Evolutionary conservation across 805 yeast species (phyloP).

Genomic region (Teunomyces aglyptinius): DNA sequence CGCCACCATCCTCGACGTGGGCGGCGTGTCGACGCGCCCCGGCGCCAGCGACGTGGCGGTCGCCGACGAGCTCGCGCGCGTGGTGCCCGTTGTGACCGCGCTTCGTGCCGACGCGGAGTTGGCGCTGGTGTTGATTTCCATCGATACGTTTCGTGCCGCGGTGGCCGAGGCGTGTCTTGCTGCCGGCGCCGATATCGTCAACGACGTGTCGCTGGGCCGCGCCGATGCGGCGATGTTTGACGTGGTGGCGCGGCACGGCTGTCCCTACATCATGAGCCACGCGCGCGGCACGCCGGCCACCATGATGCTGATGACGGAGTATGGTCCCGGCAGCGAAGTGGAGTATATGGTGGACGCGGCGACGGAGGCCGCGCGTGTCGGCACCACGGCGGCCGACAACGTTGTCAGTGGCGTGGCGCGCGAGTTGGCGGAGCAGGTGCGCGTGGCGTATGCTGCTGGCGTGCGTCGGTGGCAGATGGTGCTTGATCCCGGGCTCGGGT

Average conservation of each 20-base stretch:
- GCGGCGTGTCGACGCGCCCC: constrained; percentile 94
- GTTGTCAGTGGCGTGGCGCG: constrained; percentile 58
- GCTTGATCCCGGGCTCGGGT: constrained; percentile 94
- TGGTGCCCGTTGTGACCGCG: constrained; percentile 65
- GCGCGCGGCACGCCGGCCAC: constrained; percentile 77
- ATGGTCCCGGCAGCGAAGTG: constrained; percentile 45
- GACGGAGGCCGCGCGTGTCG: constrained; percentile 20
- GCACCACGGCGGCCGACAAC: constrained; percentile 23
- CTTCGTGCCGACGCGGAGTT: constrained; percentile 47
- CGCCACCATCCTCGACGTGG: constrained; percentile 82
- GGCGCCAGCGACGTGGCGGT: constrained; percentile 60
- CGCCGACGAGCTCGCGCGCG: constrained; percentile 70
- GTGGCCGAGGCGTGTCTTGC: constrained; percentile 70
- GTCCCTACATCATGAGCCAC: constrained; percentile 81
- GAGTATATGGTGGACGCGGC: constrained; percentile 35
- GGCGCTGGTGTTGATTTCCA: constrained; percentile 55
- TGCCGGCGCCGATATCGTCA: constrained; percentile 87
- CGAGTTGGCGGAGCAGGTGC: constrained; percentile 60
- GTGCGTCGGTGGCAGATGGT: constrained; percentile 87
- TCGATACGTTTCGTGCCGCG: constrained; percentile 81
- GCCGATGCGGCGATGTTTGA: constrained; percentile 65
- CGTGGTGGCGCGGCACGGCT: constrained; percentile 66
- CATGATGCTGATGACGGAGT: constrained; percentile 62
- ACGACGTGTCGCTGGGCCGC: constrained; percentile 83
- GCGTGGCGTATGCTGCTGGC: constrained; percentile 58